Conservation (phyloP, 352 stramenopile genomes). For the Pythium phragmitis region DNA sequence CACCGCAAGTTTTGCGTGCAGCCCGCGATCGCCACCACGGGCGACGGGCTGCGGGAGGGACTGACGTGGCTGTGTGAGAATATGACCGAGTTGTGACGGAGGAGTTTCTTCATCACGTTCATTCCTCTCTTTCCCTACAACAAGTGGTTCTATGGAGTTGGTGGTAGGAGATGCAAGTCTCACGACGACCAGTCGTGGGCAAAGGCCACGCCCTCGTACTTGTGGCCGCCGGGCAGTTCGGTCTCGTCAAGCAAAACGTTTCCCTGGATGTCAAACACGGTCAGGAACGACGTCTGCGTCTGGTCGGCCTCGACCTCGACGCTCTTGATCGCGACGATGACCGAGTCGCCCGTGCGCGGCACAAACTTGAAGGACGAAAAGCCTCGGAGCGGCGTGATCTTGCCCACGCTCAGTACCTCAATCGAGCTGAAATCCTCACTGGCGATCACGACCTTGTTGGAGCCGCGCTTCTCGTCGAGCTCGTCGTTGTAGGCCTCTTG, state of each 20-base stretch:
- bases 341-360: slow-evolving; percentile 81
- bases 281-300: slow-evolving; percentile 92
- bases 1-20: slow-evolving; percentile 61
- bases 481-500: slow-evolving; percentile 95
- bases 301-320: slow-evolving; percentile 90
- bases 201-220: slow-evolving; percentile 94
- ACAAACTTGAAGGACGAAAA: slow-evolving; percentile 96
- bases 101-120: slow-evolving; percentile 2
- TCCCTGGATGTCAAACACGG: slow-evolving; percentile 91
- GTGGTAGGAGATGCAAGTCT: slow-evolving; percentile 13
- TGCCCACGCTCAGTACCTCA: slow-evolving; percentile 79
- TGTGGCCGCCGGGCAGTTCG: slow-evolving; percentile 86
- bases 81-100: slow-evolving; percentile 60
- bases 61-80: slow-evolving; percentile 79
- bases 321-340: slow-evolving; percentile 94
- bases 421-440: slow-evolving; percentile 90
- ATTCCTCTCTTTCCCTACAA: slow-evolving; percentile 10
- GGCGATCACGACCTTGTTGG: slow-evolving; percentile 89
- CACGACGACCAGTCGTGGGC: slow-evolving; percentile 66
- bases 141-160: slow-evolving; percentile 17
- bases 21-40: slow-evolving; percentile 73
- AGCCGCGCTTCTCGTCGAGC: slow-evolving; percentile 92
- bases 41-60: slow-evolving; percentile 67
- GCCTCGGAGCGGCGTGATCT: slow-evolving; percentile 80
- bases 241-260: slow-evolving; percentile 90